These are phyloP conservation scores for Haplographium delicatum DNA, from an alignment of 495 filamentous ascomycete genomes.

Conservation along the genomic window DNA sequence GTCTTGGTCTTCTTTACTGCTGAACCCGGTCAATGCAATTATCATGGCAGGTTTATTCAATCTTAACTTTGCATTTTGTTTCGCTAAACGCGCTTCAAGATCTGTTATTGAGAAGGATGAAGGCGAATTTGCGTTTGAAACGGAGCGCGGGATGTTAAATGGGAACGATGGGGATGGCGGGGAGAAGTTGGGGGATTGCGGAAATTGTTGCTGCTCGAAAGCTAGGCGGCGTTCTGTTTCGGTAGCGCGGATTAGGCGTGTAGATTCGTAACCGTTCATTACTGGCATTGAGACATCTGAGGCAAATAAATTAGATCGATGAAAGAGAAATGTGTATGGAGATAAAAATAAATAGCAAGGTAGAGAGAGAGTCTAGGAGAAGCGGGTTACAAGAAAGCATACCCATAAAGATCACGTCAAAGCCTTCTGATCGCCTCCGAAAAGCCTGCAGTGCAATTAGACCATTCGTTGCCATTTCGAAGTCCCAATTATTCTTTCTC, in stretches of 20 bases:
- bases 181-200: conserved; percentile 4
- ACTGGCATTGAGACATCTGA: conserved; percentile 59
- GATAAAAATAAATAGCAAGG: too few species aligned
- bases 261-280: conserved; percentile 56
- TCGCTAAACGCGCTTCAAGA: neutral
- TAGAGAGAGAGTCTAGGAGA: too few species aligned
- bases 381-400: neutral
- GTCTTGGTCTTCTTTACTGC: conserved; percentile 51
- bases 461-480: conserved; percentile 34
- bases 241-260: conserved; percentile 45
- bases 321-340: neutral
- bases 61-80: neutral
- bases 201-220: conserved; percentile 16
- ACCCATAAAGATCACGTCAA: conserved; percentile 22
- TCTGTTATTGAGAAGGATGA: neutral
- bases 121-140: neutral
- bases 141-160: neutral
- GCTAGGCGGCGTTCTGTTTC: conserved; percentile 29
- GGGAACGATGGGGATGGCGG: conserved; percentile 11
- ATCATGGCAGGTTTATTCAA: conserved; percentile 40
- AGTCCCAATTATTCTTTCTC: conserved; percentile 27
- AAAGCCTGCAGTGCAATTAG: conserved; percentile 29
- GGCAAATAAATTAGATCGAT: neutral
- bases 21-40: conserved; percentile 65
- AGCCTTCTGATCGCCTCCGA: conserved; percentile 3